These are phyloP conservation scores for Collybiopsis luxurians DNA, from an alignment of 768 basidiomycete species.

Conservation along the genomic window DNA sequence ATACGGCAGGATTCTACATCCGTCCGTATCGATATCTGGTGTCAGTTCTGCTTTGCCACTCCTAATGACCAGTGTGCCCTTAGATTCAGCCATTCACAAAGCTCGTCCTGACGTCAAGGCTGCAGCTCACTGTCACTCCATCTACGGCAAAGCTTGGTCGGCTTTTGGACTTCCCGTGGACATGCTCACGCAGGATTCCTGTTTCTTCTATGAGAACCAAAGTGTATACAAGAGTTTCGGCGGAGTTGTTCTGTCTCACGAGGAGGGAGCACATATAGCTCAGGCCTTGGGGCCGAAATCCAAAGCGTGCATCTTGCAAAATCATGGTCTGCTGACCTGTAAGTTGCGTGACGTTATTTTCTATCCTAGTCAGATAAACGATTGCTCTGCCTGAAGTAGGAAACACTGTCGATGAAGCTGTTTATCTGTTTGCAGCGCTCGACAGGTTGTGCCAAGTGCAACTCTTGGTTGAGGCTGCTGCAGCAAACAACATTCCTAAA, in stretches of 20 bases:
- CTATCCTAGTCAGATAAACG: background rate
- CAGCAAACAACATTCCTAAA: conserved; percentile 21
- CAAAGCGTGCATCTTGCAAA: conserved; percentile 41
- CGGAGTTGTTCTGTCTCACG: conserved; percentile 43
- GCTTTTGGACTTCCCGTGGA: conserved; percentile 41
- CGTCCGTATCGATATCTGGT: conserved; percentile 9
- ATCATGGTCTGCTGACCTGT: conserved; percentile 35
- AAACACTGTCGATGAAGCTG: conserved; percentile 39
- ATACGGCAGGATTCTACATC: conserved; percentile 24
- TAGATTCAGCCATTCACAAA: conserved; percentile 41
- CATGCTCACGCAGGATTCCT: conserved; percentile 42
- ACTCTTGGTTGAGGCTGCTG: conserved; percentile 41
- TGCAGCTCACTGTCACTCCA: conserved; percentile 47
- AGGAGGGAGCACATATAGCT: conserved; percentile 46
- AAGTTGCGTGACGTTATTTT: background rate
- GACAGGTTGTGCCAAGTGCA: conserved; percentile 48
- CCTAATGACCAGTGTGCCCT: conserved; percentile 28
- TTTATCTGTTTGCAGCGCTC: conserved; percentile 37
- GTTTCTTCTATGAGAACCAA: conserved; percentile 41
- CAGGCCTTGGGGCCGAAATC: conserved; percentile 33
- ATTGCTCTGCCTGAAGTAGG: too few species aligned
- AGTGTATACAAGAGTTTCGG: conserved; percentile 43
- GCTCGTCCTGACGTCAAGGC: conserved; percentile 48
- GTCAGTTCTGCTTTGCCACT: background rate
- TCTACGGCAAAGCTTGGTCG: conserved; percentile 48